Conservation (phyloP, 441 rosid genomes). For the Arabidopsis lyrata region DNA sequence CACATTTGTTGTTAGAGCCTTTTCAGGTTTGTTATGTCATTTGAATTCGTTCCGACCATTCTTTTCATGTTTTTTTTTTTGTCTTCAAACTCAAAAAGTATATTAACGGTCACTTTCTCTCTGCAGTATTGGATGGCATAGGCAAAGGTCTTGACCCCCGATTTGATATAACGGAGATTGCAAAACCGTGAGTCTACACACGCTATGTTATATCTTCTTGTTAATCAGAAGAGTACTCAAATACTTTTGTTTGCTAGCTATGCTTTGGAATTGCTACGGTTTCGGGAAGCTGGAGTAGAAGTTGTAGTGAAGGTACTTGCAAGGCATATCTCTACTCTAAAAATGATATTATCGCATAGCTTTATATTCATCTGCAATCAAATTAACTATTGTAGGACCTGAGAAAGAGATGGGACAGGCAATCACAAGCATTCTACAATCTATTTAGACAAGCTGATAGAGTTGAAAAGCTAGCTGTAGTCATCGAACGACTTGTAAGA, state of each 20-base stretch:
- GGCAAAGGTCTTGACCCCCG: slow-evolving; percentile 99
- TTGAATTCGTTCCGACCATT: neutral
- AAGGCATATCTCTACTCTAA: slow-evolving; percentile 33
- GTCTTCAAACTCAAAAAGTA: slow-evolving; percentile 16
- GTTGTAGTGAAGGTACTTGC: slow-evolving; percentile 76
- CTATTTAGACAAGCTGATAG: slow-evolving; percentile 97
- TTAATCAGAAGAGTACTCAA: slow-evolving; percentile 36
- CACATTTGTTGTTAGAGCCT: slow-evolving; percentile 99
- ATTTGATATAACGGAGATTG: slow-evolving; percentile 97
- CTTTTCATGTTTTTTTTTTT: slow-evolving; percentile 10
- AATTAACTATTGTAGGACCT: slow-evolving; percentile 67
- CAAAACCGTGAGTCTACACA: slow-evolving; percentile 83
- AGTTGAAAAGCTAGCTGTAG: slow-evolving; percentile 91
- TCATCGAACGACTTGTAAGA: slow-evolving; percentile 85
- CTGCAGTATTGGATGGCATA: slow-evolving; percentile 95
- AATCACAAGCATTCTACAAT: slow-evolving; percentile 91
- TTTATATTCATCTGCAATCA: slow-evolving; percentile 20
- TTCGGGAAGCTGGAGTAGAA: slow-evolving; percentile 98
- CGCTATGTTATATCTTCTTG: slow-evolving; percentile 5
- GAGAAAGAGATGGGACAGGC: slow-evolving; percentile 94
- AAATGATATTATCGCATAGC: slow-evolving; percentile 12
- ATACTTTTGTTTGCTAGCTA: slow-evolving; percentile 60
- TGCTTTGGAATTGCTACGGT: slow-evolving; percentile 90
- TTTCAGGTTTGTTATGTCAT: slow-evolving; percentile 69
- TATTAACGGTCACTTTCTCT: slow-evolving; percentile 25